phyloP scores from a whole-genome alignment of 352 stramenopile species.

The Globisporangium cederbergense region DNA sequence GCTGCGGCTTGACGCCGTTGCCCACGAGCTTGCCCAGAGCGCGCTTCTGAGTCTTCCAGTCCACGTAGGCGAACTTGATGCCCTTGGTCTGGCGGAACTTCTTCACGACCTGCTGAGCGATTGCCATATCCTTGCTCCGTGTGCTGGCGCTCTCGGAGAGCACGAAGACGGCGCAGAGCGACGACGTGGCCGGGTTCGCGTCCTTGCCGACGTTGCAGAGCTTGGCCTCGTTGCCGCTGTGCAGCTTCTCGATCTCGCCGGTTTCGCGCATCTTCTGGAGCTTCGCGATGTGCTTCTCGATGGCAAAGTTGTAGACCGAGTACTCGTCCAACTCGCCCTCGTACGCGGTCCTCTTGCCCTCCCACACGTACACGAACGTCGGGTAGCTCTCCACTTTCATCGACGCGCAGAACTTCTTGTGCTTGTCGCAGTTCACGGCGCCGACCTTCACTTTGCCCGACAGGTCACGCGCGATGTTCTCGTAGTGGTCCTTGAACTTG shows the following conservation, averaged over 20 bases:
- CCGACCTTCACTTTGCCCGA: conserved; percentile 69
- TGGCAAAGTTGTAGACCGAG: conserved; percentile 79
- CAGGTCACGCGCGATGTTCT: conserved; percentile 68
- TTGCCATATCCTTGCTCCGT: conserved; percentile 41
- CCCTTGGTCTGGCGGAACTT: conserved; percentile 68
- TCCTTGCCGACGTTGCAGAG: conserved; percentile 75
- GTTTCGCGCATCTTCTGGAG: conserved; percentile 60
- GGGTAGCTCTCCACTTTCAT: conserved; percentile 38
- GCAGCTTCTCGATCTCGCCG: conserved; percentile 69
- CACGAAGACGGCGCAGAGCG: conserved; percentile 71
- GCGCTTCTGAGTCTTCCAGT: conserved; percentile 64
- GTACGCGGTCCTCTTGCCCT: conserved; percentile 44
- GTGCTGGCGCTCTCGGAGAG: conserved; percentile 44
- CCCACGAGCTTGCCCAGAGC: conserved; percentile 49
- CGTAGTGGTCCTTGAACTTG: conserved; percentile 60
- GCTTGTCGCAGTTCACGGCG: conserved; percentile 75
- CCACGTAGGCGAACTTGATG: conserved; percentile 65
- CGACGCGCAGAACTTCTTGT: conserved; percentile 46
- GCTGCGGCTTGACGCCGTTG: conserved; percentile 1
- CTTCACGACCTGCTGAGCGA: conserved; percentile 51
- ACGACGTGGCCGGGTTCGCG: conserved; percentile 42
- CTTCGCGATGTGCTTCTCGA: conserved; percentile 74
- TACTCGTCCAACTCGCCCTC: conserved; percentile 78
- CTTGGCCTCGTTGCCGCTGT: conserved; percentile 67
- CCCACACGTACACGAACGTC: conserved; percentile 69